A percentile compares a stretch with the other conserved stretches of the same genome.
These are phyloP conservation scores for Adenanthera pavonina DNA, from an alignment of 306 rosid genomes.

Conservation along the genomic window DNA sequence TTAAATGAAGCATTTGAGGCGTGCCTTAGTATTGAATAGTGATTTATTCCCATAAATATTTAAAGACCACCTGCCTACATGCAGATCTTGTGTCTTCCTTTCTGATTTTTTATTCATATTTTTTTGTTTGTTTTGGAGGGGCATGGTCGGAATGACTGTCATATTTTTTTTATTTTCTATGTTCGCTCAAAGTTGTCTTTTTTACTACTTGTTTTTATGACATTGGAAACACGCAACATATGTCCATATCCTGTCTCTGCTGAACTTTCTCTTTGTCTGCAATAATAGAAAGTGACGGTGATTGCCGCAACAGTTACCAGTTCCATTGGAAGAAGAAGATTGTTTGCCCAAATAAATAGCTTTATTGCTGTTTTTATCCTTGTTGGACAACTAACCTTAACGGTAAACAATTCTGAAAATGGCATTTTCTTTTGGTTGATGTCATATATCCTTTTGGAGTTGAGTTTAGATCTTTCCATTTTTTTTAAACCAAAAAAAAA, in stretches of 20 bases:
- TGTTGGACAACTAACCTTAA: slow-evolving; percentile 85
- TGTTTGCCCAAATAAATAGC: slow-evolving; percentile 90
- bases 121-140: background rate
- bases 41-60: background rate
- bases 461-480: background rate
- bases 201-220: slow-evolving; percentile 27
- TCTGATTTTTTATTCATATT: background rate
- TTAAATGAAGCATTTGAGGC: background rate
- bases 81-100: background rate
- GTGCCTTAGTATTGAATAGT: background rate
- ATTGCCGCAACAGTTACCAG: slow-evolving; percentile 79
- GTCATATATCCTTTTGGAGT: slow-evolving; percentile 18
- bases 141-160: background rate
- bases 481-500: background rate
- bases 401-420: slow-evolving; percentile 58
- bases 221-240: background rate
- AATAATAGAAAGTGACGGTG: slow-evolving; percentile 82
- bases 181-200: slow-evolving; percentile 4
- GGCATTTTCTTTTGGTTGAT: background rate
- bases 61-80: background rate
- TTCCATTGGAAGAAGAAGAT: slow-evolving; percentile 80
- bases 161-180: slow-evolving; percentile 11
- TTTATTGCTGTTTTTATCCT: slow-evolving; percentile 91
- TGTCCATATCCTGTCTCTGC: slow-evolving; percentile 26
- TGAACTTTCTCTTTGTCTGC: slow-evolving; percentile 34